Evolutionary conservation across 2,329 filamentous ascomycete genomes (phyloP).

Genomic region (Colletotrichum lindemuthianum): DNA sequence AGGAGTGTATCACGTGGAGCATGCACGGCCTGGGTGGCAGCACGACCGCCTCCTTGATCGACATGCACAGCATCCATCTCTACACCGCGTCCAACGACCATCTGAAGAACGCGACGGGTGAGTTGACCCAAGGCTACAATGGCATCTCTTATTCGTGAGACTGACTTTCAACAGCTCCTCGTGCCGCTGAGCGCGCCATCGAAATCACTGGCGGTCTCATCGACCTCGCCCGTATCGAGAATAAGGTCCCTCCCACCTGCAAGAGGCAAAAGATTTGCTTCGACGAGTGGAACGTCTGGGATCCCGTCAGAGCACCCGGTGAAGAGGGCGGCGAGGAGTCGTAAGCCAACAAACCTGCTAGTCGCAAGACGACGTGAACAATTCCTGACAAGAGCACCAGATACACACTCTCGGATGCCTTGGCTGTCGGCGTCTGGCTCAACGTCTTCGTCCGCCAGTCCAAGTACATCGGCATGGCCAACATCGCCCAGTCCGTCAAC

Average conservation of each 20-base stretch:
- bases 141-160: background rate
- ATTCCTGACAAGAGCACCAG: conserved; percentile 21
- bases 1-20: conserved; percentile 67
- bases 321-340: conserved; percentile 76
- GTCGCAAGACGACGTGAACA: too few relatives aligned
- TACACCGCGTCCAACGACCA: conserved; percentile 72
- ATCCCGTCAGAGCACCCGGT: conserved; percentile 75
- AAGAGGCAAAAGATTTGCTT: conserved; percentile 79
- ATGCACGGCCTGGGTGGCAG: conserved; percentile 47
- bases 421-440: conserved; percentile 79
- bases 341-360: conserved; percentile 40
- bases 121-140: background rate
- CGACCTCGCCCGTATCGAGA: conserved; percentile 78
- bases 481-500: conserved; percentile 81
- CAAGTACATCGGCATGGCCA: conserved; percentile 78
- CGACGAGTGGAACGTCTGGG: conserved; percentile 89
- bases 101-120: conserved; percentile 58
- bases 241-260: conserved; percentile 67
- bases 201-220: conserved; percentile 75
- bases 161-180: conserved; percentile 58
- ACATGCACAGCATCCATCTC: conserved; percentile 85
- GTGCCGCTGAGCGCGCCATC: conserved; percentile 78
- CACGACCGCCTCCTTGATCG: conserved; percentile 61
- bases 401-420: conserved; percentile 79
- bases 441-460: conserved; percentile 81